These are phyloP conservation scores for Aureoboletus auriporus DNA, from an alignment of 768 basidiomycete species.

Conservation along the genomic window DNA sequence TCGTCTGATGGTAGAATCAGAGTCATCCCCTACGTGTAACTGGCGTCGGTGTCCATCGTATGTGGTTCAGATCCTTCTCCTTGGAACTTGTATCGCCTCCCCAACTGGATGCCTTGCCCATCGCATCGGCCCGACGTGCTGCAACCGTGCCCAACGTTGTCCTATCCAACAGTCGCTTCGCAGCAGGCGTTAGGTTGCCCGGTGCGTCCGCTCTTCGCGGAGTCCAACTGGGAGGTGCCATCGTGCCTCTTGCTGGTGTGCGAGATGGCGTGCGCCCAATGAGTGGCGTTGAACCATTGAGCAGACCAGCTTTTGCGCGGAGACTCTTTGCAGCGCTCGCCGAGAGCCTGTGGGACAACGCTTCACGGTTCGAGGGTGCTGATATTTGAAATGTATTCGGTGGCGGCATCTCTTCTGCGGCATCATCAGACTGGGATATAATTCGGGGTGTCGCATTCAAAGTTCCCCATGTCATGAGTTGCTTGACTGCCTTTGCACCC, in stretches of 20 bases:
- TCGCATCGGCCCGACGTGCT: constrained; percentile 60
- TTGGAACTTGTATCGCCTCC: constrained; percentile 40
- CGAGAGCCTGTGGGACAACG: constrained; percentile 76
- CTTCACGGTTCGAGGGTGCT: constrained; percentile 74
- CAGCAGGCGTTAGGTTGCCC: constrained; percentile 86
- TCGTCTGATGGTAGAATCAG: constrained; percentile 3
- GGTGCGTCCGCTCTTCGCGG: constrained; percentile 69
- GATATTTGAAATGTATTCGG: constrained; percentile 73
- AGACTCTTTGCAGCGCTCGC: constrained; percentile 78
- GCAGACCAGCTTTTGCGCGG: constrained; percentile 67
- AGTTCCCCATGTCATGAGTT: constrained; percentile 98
- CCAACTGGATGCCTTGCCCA: constrained; percentile 59
- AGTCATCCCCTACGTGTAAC: constrained; percentile 32
- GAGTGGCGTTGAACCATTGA: constrained; percentile 37
- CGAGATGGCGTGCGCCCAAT: constrained; percentile 31
- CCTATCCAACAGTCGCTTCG: constrained; percentile 66
- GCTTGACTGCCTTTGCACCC: constrained; percentile 78
- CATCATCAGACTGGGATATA: constrained; percentile 60
- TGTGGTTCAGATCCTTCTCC: constrained; percentile 59
- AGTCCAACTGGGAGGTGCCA: constrained; percentile 80
- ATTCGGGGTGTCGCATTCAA: constrained; percentile 89
- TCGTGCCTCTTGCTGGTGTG: constrained; percentile 39
- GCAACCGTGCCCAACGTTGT: constrained; percentile 65
- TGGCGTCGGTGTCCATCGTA: constrained; percentile 83
- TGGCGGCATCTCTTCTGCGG: constrained; percentile 37